Evolutionary conservation across 495 filamentous ascomycete species (phyloP), one percentile per base, ranked within the genome.

Genomic region (Penicillium salamii): DNA sequence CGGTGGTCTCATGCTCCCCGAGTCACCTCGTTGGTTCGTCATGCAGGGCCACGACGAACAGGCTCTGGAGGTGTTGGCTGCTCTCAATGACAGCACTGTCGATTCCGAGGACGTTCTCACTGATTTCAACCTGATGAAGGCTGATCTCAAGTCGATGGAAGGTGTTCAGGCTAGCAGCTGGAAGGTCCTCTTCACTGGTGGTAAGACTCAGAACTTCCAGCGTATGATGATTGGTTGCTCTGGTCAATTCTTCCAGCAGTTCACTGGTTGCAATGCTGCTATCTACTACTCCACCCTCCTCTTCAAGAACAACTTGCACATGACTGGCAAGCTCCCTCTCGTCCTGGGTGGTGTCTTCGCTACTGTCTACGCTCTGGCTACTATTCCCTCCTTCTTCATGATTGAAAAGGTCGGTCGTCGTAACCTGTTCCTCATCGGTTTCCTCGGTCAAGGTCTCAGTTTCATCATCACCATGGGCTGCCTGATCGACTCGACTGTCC

Each of bases 271-370:
- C 67, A 91, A 91, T 49, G 87, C 87, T 11, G 85, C 89, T 55
- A 91, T 90, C 60, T 93, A 93, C 75, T 91, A 87, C 68, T 86
- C 87, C 52, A 86, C 88, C 0, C 78, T 91, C 33, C 78, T 93
- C 1, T 89, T 91, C 68, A 63, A 90, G 67, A 62, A 76, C 9
- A 83, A 81, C 15, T 81, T 91, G 53, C 52, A 67, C 15, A 69
- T 78, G 53, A 63, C 59, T 1, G 77, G 84, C 52, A 77, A 78
- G 45, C 75, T 90, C 54, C 76, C 82, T 12, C 64, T 91, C 9
- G 71, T 92, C 12, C 69, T 92, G 5, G 88, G 88, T 29, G 89
- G 88, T 60, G 79, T 91, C 32, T 91, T 89, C 71, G 85, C 89
- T 75, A 77, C 89, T 18, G 82, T 91, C 24, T 92, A 95, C 61